Base-by-base conservation (phyloP, 352 stramenopile genomes). In the Globisporangium spinosum region DNA sequence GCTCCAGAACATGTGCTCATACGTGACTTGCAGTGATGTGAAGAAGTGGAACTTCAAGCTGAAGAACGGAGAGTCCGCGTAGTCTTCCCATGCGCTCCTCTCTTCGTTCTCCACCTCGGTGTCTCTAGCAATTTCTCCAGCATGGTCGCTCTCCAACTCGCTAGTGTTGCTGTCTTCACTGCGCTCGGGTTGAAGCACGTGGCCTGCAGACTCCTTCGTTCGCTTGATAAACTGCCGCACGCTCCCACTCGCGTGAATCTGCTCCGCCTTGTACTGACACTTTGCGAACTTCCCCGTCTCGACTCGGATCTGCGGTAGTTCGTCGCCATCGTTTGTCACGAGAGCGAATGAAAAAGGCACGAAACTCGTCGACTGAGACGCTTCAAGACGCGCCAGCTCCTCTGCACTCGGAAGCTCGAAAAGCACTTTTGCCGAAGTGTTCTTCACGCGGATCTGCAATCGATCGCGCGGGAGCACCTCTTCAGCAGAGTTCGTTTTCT, bases 261-360 rank as follows among this genome's bases (percentile, higher is more conserved):
- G 71, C 38, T 93, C 78, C 9, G 77, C 79, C 38, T 82, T 80
- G 73, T 90, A 89, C 58, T 89, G 78, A 3, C 77, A 90, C 64
- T 93, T 93, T 34, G 81, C 77, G 56, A 89, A 90, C 45, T 82
- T 74, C 10, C 83, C 83, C 0, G 83, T 90, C 45, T 90, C 79
- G 13, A 93, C 64, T 20, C 73, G 76, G 1, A 93, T 56, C 23
- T 70, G 78, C 1, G 85, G 82, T 0, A 75, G 65, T 8, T 82
- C 72, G 2, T 72, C 73, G 15, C 57, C 64, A 13, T 79, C 65
- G 65, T 79, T 73, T 1, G 83, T 90, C 27, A 78, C 72, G 12
- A 91, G 65, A 3, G 73, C 73, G 51, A 91, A 69, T 20, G 74
- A 71, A 58, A 92, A 89, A 7, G 84, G 84, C 10, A 77, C 72